A percentile compares a stretch with the other conserved stretches of the same genome.
Evolutionary conservation across 2,329 filamentous ascomycete species (phyloP).

Genomic region (Alternaria burnsii): DNA sequence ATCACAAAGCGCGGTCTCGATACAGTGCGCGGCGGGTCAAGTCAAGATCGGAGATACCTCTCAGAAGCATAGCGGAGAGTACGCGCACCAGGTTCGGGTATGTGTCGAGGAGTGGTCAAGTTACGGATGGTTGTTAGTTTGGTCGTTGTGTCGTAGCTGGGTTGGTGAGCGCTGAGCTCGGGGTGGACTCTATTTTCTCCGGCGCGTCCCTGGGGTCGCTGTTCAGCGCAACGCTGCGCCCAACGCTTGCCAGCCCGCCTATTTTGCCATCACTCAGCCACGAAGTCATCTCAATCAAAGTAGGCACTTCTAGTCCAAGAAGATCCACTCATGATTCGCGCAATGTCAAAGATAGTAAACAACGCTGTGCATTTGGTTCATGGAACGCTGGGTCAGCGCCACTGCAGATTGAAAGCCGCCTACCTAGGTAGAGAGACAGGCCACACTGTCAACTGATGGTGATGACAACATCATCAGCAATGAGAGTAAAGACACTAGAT

Average conservation of each 20-base stretch:
- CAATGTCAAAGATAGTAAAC: background rate
- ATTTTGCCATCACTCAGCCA: background rate
- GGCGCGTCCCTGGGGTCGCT: background rate
- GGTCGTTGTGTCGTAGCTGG: background rate
- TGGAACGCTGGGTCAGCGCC: background rate
- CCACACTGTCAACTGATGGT: background rate
- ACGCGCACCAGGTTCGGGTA: background rate
- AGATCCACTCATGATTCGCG: background rate
- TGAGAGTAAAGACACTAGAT: background rate
- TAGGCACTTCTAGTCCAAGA: background rate
- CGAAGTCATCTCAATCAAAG: background rate
- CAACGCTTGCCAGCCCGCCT: background rate
- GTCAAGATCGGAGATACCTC: background rate
- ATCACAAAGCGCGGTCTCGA: background rate
- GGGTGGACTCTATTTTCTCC: background rate
- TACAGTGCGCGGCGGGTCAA: background rate
- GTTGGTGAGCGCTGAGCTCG: background rate
- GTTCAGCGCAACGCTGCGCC: background rate
- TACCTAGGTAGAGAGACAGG: background rate
- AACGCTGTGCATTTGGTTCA: background rate
- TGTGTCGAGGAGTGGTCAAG: background rate
- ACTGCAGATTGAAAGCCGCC: background rate
- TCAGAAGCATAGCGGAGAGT: background rate
- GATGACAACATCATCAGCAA: background rate
- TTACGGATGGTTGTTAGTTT: background rate